These are phyloP conservation scores for Lathyrus tuberosus DNA, from an alignment of 306 rosid genomes.

Conservation along the genomic window DNA sequence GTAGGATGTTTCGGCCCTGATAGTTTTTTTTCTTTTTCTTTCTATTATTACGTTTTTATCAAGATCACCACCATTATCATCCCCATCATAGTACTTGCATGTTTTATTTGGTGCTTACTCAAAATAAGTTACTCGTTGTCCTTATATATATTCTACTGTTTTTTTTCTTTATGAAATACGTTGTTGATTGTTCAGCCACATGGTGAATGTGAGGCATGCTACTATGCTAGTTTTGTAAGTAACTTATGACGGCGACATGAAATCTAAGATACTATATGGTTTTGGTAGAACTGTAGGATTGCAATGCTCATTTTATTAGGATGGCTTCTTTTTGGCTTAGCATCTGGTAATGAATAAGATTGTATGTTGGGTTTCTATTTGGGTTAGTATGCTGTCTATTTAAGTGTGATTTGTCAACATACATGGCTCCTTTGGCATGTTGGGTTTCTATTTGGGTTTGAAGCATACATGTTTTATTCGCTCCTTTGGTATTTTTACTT, in stretches of 20 bases:
- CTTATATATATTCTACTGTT: slow-evolving; percentile 4
- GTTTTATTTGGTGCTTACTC: slow-evolving; percentile 21
- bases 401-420: background rate
- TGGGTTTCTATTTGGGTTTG: too few species aligned
- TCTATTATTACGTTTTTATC: slow-evolving; percentile 17
- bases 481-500: background rate
- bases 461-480: too few species aligned
- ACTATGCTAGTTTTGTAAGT: slow-evolving; percentile 4
- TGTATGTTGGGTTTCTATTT: background rate
- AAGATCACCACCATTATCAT: background rate
- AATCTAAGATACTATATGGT: slow-evolving; percentile 4
- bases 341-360: slow-evolving; percentile 10
- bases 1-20: background rate
- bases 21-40: background rate
- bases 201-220: slow-evolving; percentile 12
- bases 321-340: slow-evolving; percentile 5
- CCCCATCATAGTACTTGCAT: slow-evolving; percentile 5
- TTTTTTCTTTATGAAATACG: slow-evolving; percentile 16
- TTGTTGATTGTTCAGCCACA: background rate
- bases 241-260: background rate
- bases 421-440: background rate
- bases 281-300: slow-evolving; percentile 7
- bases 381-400: background rate
- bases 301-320: background rate
- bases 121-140: background rate